These are phyloP conservation scores for Suhomyces faveliae DNA, from an alignment of 805 yeast genomes.

Conservation along the genomic window DNA sequence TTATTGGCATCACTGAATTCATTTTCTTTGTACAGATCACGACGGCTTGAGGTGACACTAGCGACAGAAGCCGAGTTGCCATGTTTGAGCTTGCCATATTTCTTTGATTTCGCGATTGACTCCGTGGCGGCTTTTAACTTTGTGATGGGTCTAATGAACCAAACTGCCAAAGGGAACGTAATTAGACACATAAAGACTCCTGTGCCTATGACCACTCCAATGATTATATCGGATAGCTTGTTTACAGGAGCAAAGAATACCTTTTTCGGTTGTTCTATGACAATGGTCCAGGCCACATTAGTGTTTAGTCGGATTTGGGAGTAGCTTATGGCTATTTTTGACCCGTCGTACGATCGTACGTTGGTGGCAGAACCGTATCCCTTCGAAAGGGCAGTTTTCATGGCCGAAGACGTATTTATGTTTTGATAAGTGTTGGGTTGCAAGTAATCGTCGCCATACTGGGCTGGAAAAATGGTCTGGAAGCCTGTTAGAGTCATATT, in stretches of 20 bases:
- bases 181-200: constrained; percentile 70
- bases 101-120: constrained; percentile 49
- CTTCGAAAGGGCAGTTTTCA: constrained; percentile 26
- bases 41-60: neutral
- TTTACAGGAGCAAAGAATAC: constrained; percentile 63
- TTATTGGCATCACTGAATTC: neutral
- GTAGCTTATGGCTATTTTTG: constrained; percentile 35
- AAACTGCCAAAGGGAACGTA: constrained; percentile 82
- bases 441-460: constrained; percentile 8
- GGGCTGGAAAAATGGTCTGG: constrained; percentile 32
- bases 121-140: constrained; percentile 82
- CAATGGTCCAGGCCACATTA: constrained; percentile 63
- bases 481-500: constrained; percentile 47
- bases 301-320: constrained; percentile 27
- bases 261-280: constrained; percentile 60
- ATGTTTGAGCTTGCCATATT: constrained; percentile 3
- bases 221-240: constrained; percentile 62
- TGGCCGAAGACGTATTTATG: constrained; percentile 27
- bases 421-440: constrained; percentile 23
- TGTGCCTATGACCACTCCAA: constrained; percentile 75
- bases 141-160: constrained; percentile 81
- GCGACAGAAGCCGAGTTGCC: neutral
- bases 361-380: constrained; percentile 30
- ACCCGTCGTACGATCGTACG: constrained; percentile 20
- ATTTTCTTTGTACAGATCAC: neutral